These are phyloP conservation scores for Phragmites australis DNA, from an alignment of 176 grass and related monocot species.

Conservation along the genomic window DNA sequence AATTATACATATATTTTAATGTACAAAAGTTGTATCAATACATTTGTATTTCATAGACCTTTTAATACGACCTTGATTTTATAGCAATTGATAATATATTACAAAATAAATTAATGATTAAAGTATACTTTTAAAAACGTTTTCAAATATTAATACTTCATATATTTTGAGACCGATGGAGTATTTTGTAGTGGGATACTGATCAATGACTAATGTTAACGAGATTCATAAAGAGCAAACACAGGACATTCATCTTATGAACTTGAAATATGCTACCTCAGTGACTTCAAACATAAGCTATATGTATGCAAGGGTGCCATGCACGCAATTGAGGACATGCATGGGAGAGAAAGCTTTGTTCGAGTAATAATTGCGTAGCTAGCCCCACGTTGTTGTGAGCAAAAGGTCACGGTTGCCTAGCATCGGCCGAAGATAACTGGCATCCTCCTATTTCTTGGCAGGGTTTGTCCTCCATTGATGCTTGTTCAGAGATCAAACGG, in stretches of 20 bases:
- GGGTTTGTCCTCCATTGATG: neutral
- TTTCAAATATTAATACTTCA: no score
- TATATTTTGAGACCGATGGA: no score
- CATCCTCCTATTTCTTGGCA: slow-evolving; percentile 13
- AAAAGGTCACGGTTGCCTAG: slow-evolving; percentile 23
- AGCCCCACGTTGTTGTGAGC: slow-evolving; percentile 2
- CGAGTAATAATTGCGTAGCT: slow-evolving; percentile 32
- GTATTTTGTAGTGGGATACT: no score
- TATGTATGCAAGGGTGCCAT: neutral
- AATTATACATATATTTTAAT: no score
- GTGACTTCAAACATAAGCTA: neutral
- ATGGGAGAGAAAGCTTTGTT: neutral
- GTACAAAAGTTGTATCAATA: no score
- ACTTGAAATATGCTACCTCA: neutral
- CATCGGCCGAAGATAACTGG: neutral
- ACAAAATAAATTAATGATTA: no score
- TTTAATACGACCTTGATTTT: no score
- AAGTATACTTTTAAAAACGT: no score
- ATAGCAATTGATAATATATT: no score
- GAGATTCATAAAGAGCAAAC: no score
- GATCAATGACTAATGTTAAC: no score
- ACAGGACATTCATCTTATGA: neutral
- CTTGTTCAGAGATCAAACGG: neutral
- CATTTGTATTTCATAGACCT: no score
- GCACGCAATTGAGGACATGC: slow-evolving; percentile 7